Base-by-base conservation (phyloP, 805 yeast genomes). In the Nakazawaea populi region DNA sequence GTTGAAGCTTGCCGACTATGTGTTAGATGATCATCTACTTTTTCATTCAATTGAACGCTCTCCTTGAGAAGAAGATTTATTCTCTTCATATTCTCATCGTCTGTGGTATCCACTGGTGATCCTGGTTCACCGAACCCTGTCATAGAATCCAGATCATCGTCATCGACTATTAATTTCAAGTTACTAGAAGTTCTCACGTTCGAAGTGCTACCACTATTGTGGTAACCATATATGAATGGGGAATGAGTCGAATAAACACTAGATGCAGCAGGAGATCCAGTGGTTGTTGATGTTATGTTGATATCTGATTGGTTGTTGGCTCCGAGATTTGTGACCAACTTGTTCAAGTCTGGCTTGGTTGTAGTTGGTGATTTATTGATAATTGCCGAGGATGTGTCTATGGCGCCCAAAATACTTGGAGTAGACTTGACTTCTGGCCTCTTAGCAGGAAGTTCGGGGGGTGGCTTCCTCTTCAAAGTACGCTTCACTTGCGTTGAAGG, bases 171-270 rank as follows among this genome's bases (percentile, higher is more conserved):
- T 34, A 43, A 28, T 18, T 32, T 43, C 7, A 36, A 12, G 38
- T 48, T 42, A 44, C 51, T 43, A 8, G 38, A 10, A 29, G 51
- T 24, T 6, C 32, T 37, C 24, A 46, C n/a, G 8, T 37, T 29
- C 12, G 36, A 18, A 12, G 12, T 30, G 27, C 11, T 31, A 14
- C 35, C 28, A 5, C 35, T 32, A 32, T 14, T 35, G 24, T 42
- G 42, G 14, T 32, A 32, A 12, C 40, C 40, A 37, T 37, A 37
- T 37, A 37, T 18, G n/a, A 43, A 31, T 4, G 51, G 43, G n/a
- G 52, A 49, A 34, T 44, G 32, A 9, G 52, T 44, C 4, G 52
- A 49, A 24, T 49, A 49, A 8, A 44, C 45, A 34, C 48, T 44
- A 4, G 52, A 49, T 11, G 48, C 41, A 2, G 38, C 48, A 4